Conservation (phyloP, 2,329 filamentous ascomycete species). For the Stagonosporopsis chrysanthemi region DNA sequence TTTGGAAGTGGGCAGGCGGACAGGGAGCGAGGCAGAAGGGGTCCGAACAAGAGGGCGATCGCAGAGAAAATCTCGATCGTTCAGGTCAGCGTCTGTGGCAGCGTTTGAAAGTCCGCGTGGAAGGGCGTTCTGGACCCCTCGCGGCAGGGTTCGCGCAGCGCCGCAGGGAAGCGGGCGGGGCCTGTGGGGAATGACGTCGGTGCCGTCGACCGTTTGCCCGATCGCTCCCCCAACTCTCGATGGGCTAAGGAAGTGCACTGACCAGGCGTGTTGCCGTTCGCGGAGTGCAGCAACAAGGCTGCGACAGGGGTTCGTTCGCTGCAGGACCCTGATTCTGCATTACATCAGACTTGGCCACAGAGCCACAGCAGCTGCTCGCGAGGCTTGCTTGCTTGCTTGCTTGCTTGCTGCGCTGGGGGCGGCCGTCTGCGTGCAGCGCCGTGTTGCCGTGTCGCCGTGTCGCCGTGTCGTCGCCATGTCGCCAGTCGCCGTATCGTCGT, state of each 20-base stretch:
- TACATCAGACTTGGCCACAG: constrained; percentile 25
- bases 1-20: constrained; percentile 2
- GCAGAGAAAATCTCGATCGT: constrained; percentile 24
- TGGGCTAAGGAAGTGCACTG: constrained; percentile 16
- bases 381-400: background rate
- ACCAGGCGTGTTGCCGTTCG: constrained; percentile 9
- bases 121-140: constrained; percentile 18
- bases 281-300: constrained; percentile 21
- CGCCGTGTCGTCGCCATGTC: too few species aligned
- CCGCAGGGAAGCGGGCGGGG: constrained; percentile 5
- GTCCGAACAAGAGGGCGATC: constrained; percentile 21
- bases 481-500: background rate
- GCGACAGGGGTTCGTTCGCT: constrained; percentile 16
- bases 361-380: background rate
- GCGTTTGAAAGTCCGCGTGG: constrained; percentile 26
- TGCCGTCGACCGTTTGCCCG: constrained; percentile 16
- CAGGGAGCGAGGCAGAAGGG: constrained; percentile 7
- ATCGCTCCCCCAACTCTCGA: constrained; percentile 29
- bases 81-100: constrained; percentile 16
- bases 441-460: background rate
- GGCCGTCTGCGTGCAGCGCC: background rate
- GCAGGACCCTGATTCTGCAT: constrained; percentile 34
- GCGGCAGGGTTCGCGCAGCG: constrained; percentile 27
- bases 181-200: constrained; percentile 25
- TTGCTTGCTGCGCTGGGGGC: too few species aligned